Base-by-base conservation (phyloP, 2,329 filamentous ascomycete species). In the Hymenoscyphus scutula region DNA sequence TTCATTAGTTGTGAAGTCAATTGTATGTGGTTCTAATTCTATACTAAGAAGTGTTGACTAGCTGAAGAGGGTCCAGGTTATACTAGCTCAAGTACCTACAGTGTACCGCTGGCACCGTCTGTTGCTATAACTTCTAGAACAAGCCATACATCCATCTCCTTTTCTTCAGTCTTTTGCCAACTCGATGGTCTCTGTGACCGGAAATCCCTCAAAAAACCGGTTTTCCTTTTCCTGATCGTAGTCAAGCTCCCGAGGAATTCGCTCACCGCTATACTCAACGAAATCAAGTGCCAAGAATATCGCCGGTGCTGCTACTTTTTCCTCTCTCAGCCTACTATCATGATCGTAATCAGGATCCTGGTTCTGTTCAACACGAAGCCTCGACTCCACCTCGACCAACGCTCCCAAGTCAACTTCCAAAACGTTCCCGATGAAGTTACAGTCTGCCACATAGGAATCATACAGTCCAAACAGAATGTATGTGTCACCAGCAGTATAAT, bases 401-500 rank as follows among this genome's bases (percentile, higher is more conserved):
- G 2, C 17, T 19, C 38, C 17, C 38, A 45, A 19, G 19, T 19
- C 38, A 13, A 45, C 38, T 19, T 45, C 7, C 38, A 45, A 45
- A 45, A 8, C 1, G 2, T 45, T 19, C 8, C 38, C 38, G 8
- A 45, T 45, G 8, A 45, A 45, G 2, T n/a, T 19, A 7, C 8
- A 8, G 8, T 19, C 38, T 10, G n/a, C 19, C 23, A 6, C 32
- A 29, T 38, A 58, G 3, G 10, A 17, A 27, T 58, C 25, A 34
- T 56, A 32, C 13, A 45, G n/a, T 1, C 32, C 59, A 23, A 45
- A 55, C 7, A 59, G 19, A 8, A 23, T n/a, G 7, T 23, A 51
- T 23, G 29, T 53, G 23, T 53, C 29, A 5, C 57, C 41, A 1
- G 41, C 57, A 15, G 41, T 53, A n/a, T 59, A 59, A 17, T 53